Conservation (phyloP, 768 basidiomycete species). For the Pisolithus marmoratus region DNA sequence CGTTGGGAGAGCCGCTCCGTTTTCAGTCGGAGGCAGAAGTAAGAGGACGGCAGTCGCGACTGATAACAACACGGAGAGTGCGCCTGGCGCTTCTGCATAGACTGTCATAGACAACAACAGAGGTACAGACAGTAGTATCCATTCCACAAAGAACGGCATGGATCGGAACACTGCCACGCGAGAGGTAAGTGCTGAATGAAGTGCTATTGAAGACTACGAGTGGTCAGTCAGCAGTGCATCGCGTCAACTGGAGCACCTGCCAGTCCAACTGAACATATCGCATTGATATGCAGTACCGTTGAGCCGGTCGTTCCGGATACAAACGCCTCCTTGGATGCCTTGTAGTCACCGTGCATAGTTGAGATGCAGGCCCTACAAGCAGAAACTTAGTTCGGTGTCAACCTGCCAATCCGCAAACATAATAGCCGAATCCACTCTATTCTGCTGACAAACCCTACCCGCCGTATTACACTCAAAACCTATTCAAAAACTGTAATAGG, state of each 20-base stretch:
- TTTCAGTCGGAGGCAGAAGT: conserved; percentile 35
- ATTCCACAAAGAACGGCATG: conserved; percentile 46
- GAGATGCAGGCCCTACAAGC: not conserved
- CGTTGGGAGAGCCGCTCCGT: conserved; percentile 51
- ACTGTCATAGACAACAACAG: conserved; percentile 79
- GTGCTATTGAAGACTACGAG: conserved; percentile 59
- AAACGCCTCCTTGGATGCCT: conserved; percentile 75
- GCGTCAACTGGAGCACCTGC: conserved; percentile 36
- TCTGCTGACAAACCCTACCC: too few relatives aligned
- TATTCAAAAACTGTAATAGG: too few relatives aligned
- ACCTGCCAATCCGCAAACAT: too few relatives aligned
- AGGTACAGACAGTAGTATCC: conserved; percentile 63
- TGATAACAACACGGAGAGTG: conserved; percentile 46
- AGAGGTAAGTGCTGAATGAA: conserved; percentile 58
- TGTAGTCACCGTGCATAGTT: conserved; percentile 43
- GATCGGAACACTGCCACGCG: conserved; percentile 36
- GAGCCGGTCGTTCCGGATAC: conserved; percentile 72
- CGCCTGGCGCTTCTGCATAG: conserved; percentile 52
- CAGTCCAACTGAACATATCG: conserved; percentile 57
- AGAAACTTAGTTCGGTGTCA: too few relatives aligned
- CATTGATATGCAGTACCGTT: conserved; percentile 60
- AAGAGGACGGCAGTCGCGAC: conserved; percentile 41
- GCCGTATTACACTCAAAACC: too few relatives aligned
- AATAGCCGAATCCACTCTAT: too few relatives aligned
- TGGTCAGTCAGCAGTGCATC: conserved; percentile 13